phyloP scores from a whole-genome alignment of 148 eudicot species.

The Amaranthus cruentus region DNA sequence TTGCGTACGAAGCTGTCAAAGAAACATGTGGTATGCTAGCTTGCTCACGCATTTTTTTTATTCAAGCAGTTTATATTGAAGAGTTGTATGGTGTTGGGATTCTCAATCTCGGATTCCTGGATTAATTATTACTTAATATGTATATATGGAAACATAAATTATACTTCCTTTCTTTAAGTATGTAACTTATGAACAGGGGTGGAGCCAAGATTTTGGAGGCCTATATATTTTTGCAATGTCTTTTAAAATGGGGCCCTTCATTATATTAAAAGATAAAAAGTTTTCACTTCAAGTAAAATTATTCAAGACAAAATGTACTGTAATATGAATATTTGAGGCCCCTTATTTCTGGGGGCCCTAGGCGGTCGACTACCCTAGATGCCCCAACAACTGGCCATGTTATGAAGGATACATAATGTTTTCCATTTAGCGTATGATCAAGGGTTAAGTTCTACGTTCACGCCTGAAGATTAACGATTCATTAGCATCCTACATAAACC shows the following conservation, averaged over 20 bases:
- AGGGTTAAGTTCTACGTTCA: not conserved
- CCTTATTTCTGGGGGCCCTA: no score
- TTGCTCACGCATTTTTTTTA: not conserved
- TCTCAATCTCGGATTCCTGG: not conserved
- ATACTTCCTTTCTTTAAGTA: not conserved
- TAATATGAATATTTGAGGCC: no score
- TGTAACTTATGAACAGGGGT: not conserved
- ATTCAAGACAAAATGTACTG: no score
- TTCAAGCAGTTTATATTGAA: not conserved
- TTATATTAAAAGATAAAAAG: no score
- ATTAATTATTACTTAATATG: not conserved
- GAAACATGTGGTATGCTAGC: constrained; percentile 46
- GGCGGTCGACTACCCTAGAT: no score
- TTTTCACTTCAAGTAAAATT: no score
- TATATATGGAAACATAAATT: not conserved
- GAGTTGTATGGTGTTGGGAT: not conserved
- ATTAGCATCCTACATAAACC: not conserved
- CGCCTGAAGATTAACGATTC: not conserved
- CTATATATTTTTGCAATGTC: no score
- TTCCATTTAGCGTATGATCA: not conserved
- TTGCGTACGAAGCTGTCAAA: constrained; percentile 53
- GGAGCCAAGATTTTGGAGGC: no score
- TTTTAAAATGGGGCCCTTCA: no score
- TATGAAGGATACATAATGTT: not conserved
- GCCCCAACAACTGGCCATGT: no score